Evolutionary conservation across 2,329 filamentous ascomycete genomes (phyloP).

Genomic region (Furcasterigmium sp.): DNA sequence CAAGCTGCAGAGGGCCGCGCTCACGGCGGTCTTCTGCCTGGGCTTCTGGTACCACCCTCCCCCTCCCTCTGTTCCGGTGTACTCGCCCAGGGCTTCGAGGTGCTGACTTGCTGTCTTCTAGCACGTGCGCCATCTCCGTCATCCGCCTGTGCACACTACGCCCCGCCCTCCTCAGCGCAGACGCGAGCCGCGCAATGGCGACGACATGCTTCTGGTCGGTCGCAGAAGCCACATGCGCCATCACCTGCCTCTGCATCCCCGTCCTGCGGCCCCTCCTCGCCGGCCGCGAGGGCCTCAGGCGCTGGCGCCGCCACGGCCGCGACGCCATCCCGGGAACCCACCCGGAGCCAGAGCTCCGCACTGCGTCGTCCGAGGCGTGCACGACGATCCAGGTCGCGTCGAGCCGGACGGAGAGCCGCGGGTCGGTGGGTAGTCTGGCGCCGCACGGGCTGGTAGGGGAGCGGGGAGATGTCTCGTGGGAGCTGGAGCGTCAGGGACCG

Average conservation of each 20-base stretch:
- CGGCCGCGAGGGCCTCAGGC: no score
- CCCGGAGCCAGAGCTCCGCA: no score
- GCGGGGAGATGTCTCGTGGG: no score
- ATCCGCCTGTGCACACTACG: conserved; percentile 24
- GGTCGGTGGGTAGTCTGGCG: no score
- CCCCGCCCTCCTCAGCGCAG: conserved; percentile 17
- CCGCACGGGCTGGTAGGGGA: no score
- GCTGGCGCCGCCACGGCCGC: no score
- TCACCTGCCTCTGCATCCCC: conserved; percentile 33
- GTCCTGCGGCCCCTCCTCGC: conserved; percentile 27
- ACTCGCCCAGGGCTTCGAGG: neutral
- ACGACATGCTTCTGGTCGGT: conserved; percentile 28
- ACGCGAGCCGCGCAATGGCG: conserved; percentile 26
- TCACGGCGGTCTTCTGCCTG: conserved; percentile 8
- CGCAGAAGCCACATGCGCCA: conserved; percentile 31
- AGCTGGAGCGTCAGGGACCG: no score
- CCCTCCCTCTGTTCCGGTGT: neutral
- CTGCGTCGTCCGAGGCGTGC: no score
- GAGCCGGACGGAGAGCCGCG: no score
- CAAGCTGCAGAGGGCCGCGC: conserved; percentile 5
- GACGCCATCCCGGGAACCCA: no score
- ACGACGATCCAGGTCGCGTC: no score
- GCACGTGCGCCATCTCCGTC: conserved; percentile 7
- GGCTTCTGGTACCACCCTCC: conserved; percentile 12
- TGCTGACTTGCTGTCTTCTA: neutral